Evolutionary conservation across 345 rosid species (phyloP).

Genomic region (Citrus reticulata): DNA sequence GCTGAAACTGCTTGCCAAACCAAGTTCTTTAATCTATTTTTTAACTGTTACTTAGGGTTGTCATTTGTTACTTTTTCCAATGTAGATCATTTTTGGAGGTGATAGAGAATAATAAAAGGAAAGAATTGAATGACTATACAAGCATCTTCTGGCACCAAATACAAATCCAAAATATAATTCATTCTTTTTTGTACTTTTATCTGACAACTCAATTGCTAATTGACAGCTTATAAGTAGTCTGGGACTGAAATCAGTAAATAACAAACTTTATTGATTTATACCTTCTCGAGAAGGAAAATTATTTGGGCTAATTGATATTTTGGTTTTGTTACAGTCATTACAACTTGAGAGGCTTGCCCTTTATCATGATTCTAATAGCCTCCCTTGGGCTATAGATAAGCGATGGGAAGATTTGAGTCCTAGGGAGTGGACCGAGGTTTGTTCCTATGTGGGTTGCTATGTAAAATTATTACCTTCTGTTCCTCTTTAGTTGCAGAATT

Average conservation of each 20-base stretch:
- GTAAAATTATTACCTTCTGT: constrained; percentile 5
- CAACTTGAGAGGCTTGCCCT: constrained; percentile 92
- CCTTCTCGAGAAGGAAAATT: constrained; percentile 5
- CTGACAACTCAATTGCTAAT: not conserved
- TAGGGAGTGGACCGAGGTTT: constrained; percentile 91
- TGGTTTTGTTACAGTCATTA: constrained; percentile 62
- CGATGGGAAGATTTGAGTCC: constrained; percentile 92
- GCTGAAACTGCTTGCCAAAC: not conserved
- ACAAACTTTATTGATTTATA: not conserved
- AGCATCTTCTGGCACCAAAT: not conserved
- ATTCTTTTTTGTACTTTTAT: not conserved
- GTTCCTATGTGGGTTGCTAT: constrained; percentile 17
- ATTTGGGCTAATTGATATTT: constrained; percentile 24
- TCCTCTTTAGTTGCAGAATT: not conserved
- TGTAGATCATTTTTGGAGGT: not conserved
- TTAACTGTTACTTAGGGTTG: not conserved
- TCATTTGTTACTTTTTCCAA: not conserved
- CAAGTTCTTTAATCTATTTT: not conserved
- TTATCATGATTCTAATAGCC: constrained; percentile 84
- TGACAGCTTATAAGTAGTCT: not conserved
- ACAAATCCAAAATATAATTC: not conserved
- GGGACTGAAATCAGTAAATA: not conserved
- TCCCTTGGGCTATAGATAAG: constrained; percentile 80
- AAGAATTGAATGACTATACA: not conserved
- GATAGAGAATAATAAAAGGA: not conserved